These are phyloP conservation scores for Orbilia javanica DNA, from an alignment of 2,329 filamentous ascomycete genomes.

Conservation along the genomic window DNA sequence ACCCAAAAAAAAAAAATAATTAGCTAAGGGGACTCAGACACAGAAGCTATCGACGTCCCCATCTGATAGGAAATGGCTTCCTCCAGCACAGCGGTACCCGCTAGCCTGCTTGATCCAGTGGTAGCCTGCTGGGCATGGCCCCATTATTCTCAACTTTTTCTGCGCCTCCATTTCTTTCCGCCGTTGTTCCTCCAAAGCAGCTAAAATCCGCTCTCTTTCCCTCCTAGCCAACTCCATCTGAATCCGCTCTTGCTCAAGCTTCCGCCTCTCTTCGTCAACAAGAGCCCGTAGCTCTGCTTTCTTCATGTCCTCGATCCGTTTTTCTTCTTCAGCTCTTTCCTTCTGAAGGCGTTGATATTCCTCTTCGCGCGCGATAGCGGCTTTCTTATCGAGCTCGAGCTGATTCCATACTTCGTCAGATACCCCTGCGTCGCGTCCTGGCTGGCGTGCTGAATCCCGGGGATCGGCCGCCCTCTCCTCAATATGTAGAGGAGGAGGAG, in stretches of 20 bases:
- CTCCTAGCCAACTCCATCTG: conserved; percentile 61
- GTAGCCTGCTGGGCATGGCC: conserved; percentile 72
- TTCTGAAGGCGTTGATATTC: conserved; percentile 64
- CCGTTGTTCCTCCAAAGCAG: conserved; percentile 63
- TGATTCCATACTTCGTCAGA: conserved; percentile 74
- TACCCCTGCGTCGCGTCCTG: conserved; percentile 71
- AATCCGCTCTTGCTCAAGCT: conserved; percentile 59
- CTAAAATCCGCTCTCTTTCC: conserved; percentile 66
- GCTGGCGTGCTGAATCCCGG: conserved; percentile 21
- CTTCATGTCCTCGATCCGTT: conserved; percentile 62
- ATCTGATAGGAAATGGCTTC: conserved; percentile 71
- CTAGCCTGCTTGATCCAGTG: conserved; percentile 72
- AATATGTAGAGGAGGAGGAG: conserved; percentile 21
- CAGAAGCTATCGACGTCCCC: conserved; percentile 37
- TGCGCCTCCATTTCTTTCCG: conserved; percentile 66
- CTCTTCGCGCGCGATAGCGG: conserved; percentile 59
- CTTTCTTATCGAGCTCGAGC: conserved; percentile 69
- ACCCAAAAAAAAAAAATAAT: conserved; percentile 17
- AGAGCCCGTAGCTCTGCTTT: conserved; percentile 62
- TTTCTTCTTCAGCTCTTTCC: conserved; percentile 56
- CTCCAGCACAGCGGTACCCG: conserved; percentile 75
- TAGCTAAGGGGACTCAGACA: conserved; percentile 29
- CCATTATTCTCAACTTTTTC: conserved; percentile 70
- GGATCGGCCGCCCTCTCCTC: conserved; percentile 40
- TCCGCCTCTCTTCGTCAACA: conserved; percentile 62